Percentiles rank a stretch among this genome's conserved stretches.
These are phyloP conservation scores for Aspergillus ruber DNA, from an alignment of 2,329 filamentous ascomycete genomes.

Conservation along the genomic window DNA sequence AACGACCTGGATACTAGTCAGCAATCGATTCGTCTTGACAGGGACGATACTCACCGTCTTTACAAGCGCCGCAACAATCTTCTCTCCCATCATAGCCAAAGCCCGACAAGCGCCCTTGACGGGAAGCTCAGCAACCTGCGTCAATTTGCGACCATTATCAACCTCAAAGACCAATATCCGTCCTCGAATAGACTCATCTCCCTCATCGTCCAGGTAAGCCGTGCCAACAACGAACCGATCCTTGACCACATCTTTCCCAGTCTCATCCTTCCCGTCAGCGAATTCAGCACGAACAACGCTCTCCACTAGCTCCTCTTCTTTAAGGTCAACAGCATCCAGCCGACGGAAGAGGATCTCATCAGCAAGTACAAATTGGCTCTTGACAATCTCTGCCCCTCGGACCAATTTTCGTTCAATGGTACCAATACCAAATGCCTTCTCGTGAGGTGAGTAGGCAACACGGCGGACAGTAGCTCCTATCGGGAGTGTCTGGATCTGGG, in stretches of 20 bases:
- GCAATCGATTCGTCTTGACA: conserved; percentile 3
- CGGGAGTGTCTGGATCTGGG: conserved; percentile 74
- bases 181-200: conserved; percentile 55
- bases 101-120: conserved; percentile 77
- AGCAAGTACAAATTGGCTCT: conserved; percentile 77
- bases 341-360: conserved; percentile 84
- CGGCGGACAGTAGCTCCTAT: conserved; percentile 78
- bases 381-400: conserved; percentile 66
- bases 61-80: conserved; percentile 78
- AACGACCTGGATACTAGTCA: conserved; percentile 44
- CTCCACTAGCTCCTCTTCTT: conserved; percentile 71
- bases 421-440: conserved; percentile 79
- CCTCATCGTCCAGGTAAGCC: conserved; percentile 62
- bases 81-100: conserved; percentile 65
- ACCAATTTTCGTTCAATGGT: conserved; percentile 70
- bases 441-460: conserved; percentile 72
- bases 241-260: conserved; percentile 44
- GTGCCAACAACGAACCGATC: conserved; percentile 93
- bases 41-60: conserved; percentile 60
- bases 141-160: conserved; percentile 61
- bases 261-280: conserved; percentile 49
- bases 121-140: conserved; percentile 60
- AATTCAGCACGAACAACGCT: conserved; percentile 73
- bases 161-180: conserved; percentile 82
- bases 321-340: conserved; percentile 63